These are phyloP conservation scores for Dichomitus squalens DNA, from an alignment of 1,284 basidiomycete genomes.

Conservation along the genomic window DNA sequence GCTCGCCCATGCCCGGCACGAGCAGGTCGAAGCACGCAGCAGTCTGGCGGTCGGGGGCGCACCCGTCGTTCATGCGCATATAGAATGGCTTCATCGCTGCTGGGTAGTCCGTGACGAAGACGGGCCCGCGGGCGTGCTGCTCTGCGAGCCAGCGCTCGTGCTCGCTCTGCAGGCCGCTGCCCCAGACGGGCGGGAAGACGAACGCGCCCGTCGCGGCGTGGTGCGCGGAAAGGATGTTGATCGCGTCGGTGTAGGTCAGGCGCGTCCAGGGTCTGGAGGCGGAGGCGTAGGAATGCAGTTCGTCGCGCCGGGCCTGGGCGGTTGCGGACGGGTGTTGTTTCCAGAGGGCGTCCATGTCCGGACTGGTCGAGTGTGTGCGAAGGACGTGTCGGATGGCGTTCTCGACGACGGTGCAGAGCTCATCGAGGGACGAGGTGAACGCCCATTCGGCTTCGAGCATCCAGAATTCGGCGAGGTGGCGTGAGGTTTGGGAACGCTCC, in stretches of 20 bases:
- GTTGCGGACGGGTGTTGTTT: conserved; percentile 13
- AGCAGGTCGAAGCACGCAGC: conserved; percentile 96
- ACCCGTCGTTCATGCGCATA: conserved; percentile 72
- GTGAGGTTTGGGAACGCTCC: conserved; percentile 83
- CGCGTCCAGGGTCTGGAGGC: conserved; percentile 57
- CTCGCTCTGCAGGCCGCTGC: conserved; percentile 78
- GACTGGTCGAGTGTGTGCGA: conserved; percentile 13
- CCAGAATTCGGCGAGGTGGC: conserved; percentile 98
- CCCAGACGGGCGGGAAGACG: conserved; percentile 67
- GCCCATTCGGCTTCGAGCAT: conserved; percentile 96
- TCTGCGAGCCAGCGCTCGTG: conserved; percentile 92
- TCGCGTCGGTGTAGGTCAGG: conserved; percentile 82
- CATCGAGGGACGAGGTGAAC: conserved; percentile 51
- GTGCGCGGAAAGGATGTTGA: conserved; percentile 56
- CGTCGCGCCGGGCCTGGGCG: conserved; percentile 18
- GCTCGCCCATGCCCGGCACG: conserved; percentile 86
- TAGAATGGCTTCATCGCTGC: conserved; percentile 89
- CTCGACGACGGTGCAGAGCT: conserved; percentile 77
- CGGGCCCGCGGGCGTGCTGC: conserved; percentile 65
- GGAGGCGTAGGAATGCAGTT: conserved; percentile 40
- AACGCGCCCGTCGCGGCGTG: conserved; percentile 44
- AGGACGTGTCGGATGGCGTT: conserved; percentile 51
- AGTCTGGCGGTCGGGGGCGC: conserved; percentile 41
- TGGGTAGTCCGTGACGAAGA: conserved; percentile 95
- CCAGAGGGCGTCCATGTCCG: conserved; percentile 14